Evolutionary conservation across 441 rosid genomes (phyloP).

Genomic region (Breynia disticha): DNA sequence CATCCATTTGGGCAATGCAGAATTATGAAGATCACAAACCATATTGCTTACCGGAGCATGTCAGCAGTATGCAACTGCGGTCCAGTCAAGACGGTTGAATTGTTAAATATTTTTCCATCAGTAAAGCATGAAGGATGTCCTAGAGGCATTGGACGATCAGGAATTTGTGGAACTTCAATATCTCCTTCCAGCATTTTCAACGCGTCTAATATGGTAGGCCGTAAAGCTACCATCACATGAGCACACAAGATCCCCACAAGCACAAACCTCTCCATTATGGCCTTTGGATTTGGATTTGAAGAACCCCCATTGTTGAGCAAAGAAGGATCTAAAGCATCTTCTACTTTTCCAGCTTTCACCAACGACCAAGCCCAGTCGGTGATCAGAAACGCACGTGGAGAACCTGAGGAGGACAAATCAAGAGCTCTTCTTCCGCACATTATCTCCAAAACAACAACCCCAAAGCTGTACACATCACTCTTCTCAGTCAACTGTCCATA

Average conservation of each 20-base stretch:
- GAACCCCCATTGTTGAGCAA: slow-evolving; percentile 33
- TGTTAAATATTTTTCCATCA: slow-evolving; percentile 29
- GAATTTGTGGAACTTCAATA: slow-evolving; percentile 65
- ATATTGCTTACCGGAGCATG: slow-evolving; percentile 51
- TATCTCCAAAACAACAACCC: slow-evolving; percentile 72
- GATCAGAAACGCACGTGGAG: slow-evolving; percentile 52
- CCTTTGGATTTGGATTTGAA: slow-evolving; percentile 42
- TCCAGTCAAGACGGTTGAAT: slow-evolving; percentile 45
- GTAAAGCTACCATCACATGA: slow-evolving; percentile 79
- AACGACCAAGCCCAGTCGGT: slow-evolving; percentile 93
- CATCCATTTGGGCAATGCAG: slow-evolving; percentile 5
- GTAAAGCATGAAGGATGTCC: slow-evolving; percentile 32
- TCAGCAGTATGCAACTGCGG: slow-evolving; percentile 30
- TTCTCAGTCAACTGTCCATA: slow-evolving; percentile 81
- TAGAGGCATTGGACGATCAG: slow-evolving; percentile 65
- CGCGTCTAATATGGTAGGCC: slow-evolving; percentile 73
- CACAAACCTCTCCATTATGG: slow-evolving; percentile 71
- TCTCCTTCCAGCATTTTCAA: slow-evolving; percentile 89
- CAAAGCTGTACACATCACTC: slow-evolving; percentile 89
- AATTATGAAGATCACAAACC: background rate
- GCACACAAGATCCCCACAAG: slow-evolving; percentile 76
- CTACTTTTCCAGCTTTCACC: slow-evolving; percentile 56
- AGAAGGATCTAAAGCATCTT: slow-evolving; percentile 43
- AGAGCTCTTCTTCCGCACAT: slow-evolving; percentile 87
- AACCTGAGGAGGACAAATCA: slow-evolving; percentile 48